Conservation (phyloP, 1,284 basidiomycete genomes). For the Abortiporus biennis region DNA sequence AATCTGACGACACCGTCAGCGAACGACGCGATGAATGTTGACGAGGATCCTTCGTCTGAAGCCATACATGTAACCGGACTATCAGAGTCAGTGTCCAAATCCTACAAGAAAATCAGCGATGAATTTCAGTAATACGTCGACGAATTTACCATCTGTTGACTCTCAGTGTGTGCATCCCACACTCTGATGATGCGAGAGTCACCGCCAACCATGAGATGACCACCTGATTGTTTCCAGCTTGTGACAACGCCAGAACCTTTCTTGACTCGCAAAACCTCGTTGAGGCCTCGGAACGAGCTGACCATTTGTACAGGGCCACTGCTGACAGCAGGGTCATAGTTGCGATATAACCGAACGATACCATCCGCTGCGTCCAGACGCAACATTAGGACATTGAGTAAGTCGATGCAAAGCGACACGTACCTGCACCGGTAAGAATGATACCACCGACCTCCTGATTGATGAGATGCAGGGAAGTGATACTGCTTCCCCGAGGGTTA, state of each 20-base stretch:
- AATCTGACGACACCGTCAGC: constrained; percentile 89
- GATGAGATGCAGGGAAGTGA: constrained; percentile 90
- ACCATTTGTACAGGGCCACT: constrained; percentile 78
- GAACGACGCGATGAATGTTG: constrained; percentile 87
- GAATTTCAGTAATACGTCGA: background rate
- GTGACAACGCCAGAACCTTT: constrained; percentile 82
- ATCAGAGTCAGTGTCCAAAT: constrained; percentile 85
- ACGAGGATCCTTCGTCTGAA: constrained; percentile 74
- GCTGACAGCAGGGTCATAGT: constrained; percentile 71
- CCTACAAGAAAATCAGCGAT: constrained; percentile 36
- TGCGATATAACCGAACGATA: constrained; percentile 85
- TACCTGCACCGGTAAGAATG: constrained; percentile 46
- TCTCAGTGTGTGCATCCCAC: constrained; percentile 95
- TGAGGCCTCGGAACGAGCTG: constrained; percentile 88
- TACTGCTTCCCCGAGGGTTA: constrained; percentile 75
- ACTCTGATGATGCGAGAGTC: constrained; percentile 87
- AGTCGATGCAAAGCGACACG: constrained; percentile 1
- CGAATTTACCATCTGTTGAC: constrained; percentile 60
- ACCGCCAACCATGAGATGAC: constrained; percentile 84
- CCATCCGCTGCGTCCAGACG: constrained; percentile 66
- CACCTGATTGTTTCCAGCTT: constrained; percentile 92
- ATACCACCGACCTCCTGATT: constrained; percentile 95
- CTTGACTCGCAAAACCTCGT: constrained; percentile 68
- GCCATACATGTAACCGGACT: constrained; percentile 85
- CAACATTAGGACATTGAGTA: background rate